Evolutionary conservation across 2,329 filamentous ascomycete species (phyloP).

Genomic region (Apiospora malaysiana): DNA sequence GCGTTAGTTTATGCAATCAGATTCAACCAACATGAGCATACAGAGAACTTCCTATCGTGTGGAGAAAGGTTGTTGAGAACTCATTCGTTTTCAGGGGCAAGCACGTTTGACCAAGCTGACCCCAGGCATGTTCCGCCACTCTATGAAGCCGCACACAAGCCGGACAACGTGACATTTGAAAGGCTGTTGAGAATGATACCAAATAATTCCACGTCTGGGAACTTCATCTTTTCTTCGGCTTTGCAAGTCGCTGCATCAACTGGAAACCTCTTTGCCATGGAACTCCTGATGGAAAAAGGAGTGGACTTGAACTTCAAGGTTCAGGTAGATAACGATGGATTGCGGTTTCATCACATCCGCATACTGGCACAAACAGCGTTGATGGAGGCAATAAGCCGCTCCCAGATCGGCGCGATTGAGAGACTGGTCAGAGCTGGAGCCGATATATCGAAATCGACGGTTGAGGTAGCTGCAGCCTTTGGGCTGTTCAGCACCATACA

Average conservation of each 20-base stretch:
- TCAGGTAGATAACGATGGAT: not conserved
- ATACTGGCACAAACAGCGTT: not conserved
- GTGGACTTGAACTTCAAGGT: not conserved
- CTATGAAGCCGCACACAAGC: not conserved
- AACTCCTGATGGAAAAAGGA: not conserved
- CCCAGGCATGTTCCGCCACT: not conserved
- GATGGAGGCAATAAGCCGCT: not conserved
- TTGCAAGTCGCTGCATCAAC: not conserved
- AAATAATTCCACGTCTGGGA: no score
- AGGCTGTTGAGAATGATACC: not conserved
- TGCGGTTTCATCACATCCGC: not conserved
- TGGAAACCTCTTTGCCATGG: not conserved
- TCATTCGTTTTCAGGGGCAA: not conserved
- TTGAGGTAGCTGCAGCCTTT: not conserved
- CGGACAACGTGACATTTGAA: not conserved
- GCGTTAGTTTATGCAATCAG: not conserved
- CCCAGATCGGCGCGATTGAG: not conserved
- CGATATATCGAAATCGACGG: not conserved
- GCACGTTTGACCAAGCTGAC: not conserved
- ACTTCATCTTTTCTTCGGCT: no score
- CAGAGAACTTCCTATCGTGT: not conserved
- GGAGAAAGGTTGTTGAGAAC: not conserved
- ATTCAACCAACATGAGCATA: not conserved
- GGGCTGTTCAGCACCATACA: not conserved
- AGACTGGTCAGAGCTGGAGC: not conserved